Evolutionary conservation across 371 early-diverging fungal genomes (phyloP).

Genomic region (Zychaea mexicana): DNA sequence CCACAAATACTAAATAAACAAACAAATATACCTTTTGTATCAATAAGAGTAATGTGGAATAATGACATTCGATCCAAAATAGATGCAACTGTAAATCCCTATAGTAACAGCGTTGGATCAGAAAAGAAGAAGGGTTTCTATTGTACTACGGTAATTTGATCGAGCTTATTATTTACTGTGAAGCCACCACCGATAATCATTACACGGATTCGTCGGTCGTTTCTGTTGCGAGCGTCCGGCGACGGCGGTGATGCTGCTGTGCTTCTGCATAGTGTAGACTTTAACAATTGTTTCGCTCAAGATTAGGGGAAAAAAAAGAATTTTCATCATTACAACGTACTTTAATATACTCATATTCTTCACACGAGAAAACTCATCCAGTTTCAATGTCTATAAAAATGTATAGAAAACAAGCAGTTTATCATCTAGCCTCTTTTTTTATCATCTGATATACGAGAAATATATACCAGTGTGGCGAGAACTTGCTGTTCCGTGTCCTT

Average conservation of each 20-base stretch:
- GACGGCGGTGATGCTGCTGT: background rate
- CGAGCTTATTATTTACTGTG: constrained; percentile 29
- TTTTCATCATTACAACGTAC: background rate
- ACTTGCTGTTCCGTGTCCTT: constrained; percentile 40
- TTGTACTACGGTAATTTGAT: too few species aligned
- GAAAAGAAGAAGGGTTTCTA: background rate
- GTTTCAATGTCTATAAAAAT: background rate
- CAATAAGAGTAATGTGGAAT: constrained; percentile 47
- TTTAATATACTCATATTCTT: background rate
- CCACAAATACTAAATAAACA: background rate
- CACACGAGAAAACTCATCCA: background rate
- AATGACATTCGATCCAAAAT: constrained; percentile 46
- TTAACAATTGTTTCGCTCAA: too few species aligned
- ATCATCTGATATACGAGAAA: background rate
- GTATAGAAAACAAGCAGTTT: background rate
- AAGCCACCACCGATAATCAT: constrained; percentile 51
- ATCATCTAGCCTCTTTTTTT: background rate
- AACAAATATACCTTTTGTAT: constrained; percentile 40
- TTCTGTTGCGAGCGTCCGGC: background rate
- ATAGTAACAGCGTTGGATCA: background rate
- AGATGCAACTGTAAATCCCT: constrained; percentile 51
- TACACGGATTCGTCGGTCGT: constrained; percentile 21
- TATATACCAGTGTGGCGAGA: constrained; percentile 27
- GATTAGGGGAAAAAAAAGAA: background rate
- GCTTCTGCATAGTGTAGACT: too few species aligned